phyloP scores from a whole-genome alignment of 2,329 filamentous ascomycete species.

The Arachnopeziza araneosa region DNA sequence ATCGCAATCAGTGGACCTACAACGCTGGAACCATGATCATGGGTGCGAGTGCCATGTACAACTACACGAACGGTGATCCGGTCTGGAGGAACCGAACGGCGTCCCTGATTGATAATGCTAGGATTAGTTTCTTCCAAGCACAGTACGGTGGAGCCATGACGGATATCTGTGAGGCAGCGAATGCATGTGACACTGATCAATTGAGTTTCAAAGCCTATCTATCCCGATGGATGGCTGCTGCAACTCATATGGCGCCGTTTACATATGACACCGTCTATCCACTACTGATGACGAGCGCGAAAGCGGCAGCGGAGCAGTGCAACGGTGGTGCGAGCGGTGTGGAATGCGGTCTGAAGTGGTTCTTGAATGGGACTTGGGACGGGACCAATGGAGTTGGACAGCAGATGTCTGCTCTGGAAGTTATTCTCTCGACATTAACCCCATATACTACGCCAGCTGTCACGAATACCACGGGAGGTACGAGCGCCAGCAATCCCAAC shows the following conservation, averaged over 20 bases:
- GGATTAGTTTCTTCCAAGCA: slow-evolving; percentile 46
- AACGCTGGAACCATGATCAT: slow-evolving; percentile 63
- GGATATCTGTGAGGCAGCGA: slow-evolving; percentile 57
- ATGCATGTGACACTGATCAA: slow-evolving; percentile 56
- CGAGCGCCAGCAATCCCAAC: slow-evolving; percentile 37
- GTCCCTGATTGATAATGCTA: slow-evolving; percentile 46
- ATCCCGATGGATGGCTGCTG: slow-evolving; percentile 55
- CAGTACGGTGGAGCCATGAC: slow-evolving; percentile 48
- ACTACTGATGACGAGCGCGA: slow-evolving; percentile 48
- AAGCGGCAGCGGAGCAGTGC: slow-evolving; percentile 53
- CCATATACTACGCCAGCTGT: slow-evolving; percentile 34
- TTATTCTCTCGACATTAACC: slow-evolving; percentile 56
- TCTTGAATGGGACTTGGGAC: slow-evolving; percentile 48
- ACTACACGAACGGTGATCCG: slow-evolving; percentile 46
- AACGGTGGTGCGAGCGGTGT: slow-evolving; percentile 49
- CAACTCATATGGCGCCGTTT: slow-evolving; percentile 59
- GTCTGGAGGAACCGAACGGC: slow-evolving; percentile 54
- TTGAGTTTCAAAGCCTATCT: slow-evolving; percentile 60
- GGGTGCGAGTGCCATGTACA: slow-evolving; percentile 63
- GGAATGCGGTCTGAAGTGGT: slow-evolving; percentile 58
- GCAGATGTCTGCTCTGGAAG: slow-evolving; percentile 64
- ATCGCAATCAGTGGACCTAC: slow-evolving; percentile 61
- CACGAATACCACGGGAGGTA: slow-evolving; percentile 51
- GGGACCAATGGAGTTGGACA: slow-evolving; percentile 59
- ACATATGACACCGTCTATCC: slow-evolving; percentile 49